Conservation (phyloP, 768 basidiomycete species). For the Calocybe indica region DNA sequence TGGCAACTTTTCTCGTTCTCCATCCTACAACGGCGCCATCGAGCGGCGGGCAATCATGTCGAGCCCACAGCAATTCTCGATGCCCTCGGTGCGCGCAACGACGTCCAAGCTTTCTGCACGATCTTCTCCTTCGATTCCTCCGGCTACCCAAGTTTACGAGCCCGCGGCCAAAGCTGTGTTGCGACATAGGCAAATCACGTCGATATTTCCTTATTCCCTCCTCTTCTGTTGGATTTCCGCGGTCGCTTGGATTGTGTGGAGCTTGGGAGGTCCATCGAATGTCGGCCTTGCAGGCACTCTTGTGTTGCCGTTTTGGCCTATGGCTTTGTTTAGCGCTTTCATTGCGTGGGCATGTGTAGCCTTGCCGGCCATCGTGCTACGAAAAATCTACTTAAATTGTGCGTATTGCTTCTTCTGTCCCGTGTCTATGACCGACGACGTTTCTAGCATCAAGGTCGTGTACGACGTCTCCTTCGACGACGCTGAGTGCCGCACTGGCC, state of each 20-base stretch:
- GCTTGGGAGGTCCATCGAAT: conserved; percentile 25
- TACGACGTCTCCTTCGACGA: conserved; percentile 46
- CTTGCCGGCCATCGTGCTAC: conserved; percentile 49
- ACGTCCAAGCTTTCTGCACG: conserved; percentile 20
- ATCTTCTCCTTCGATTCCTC: conserved; percentile 49
- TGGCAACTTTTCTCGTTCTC: no score
- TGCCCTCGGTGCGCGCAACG: no score
- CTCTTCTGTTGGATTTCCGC: conserved; percentile 39
- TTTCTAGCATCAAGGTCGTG: conserved; percentile 37
- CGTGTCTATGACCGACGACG: neutral
- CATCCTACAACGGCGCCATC: no score
- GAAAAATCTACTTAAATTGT: conserved; percentile 60
- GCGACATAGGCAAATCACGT: conserved; percentile 50
- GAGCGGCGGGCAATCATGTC: no score
- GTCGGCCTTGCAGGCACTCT: conserved; percentile 24
- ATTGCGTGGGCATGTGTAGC: conserved; percentile 46
- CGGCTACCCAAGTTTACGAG: conserved; percentile 54
- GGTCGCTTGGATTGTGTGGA: conserved; percentile 38
- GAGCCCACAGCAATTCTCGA: no score
- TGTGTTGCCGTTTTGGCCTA: conserved; percentile 34
- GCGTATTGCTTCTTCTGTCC: conserved; percentile 16
- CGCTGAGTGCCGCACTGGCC: conserved; percentile 37
- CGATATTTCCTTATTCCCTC: conserved; percentile 46
- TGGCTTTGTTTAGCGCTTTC: conserved; percentile 34
- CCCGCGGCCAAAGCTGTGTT: conserved; percentile 60